Base-by-base conservation (phyloP, 2,329 filamentous ascomycete genomes). In the Fusarium floridanum region DNA sequence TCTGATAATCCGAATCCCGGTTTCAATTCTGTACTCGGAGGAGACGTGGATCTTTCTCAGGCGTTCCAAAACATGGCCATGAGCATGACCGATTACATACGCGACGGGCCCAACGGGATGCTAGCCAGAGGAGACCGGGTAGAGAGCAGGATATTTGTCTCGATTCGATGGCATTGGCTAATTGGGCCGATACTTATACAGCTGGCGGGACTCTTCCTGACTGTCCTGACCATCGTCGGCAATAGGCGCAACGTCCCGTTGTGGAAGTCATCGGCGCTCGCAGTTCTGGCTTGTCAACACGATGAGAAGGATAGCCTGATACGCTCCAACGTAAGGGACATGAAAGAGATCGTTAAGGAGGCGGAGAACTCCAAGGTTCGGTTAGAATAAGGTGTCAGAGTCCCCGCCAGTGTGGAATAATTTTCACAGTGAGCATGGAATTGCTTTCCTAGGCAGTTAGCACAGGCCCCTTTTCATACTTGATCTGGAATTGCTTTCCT, bases 261-360 rank as follows among this genome's bases (percentile, higher is more conserved):
- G 5, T 73, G 71, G 65, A 73, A 73, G 62, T 71, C 68, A 16
- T 73, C 62, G 5, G 71, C 27, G 3, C 59, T 73, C n/a, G 68
- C 62, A 5, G 53, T 66, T 1, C 37, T 73, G 4, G 22, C 32
- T 11, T 67, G 61, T n/a, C 16, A 29, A 4, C 9, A 53, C 16
- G 16, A 27, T 7, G 24, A 29, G 10, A 6, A 53, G 10, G 5
- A 29, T 4, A 29, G 6, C 5, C 3, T 29, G 48, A n/a, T 53
- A 6, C 48, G 16, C 5, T 3, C 48, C 5, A 53, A 53, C 10
- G 5, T 12, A 2, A 53, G 24, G 22, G 24, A 53, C 1, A 53
- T 53, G 24, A 9, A 22, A 2, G 24, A 29, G 24, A 29, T 29
- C 9, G 29, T n/a, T 4, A 53, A 53, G 29, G 48, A 5, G 16